Evolutionary conservation across 306 rosid species (phyloP).

Genomic region (Prunus campanulata): DNA sequence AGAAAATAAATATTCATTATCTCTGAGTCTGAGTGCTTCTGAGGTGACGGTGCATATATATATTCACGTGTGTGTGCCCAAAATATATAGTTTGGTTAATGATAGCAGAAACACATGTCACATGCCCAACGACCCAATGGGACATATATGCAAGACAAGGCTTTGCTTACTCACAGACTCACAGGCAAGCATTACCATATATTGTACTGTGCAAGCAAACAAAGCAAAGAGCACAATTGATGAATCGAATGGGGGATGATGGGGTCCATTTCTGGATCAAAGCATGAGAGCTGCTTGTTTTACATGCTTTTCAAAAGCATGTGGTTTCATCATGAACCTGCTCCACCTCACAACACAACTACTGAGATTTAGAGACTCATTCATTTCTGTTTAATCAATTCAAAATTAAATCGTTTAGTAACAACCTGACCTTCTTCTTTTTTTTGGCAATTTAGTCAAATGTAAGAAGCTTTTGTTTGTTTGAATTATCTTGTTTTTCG

Average conservation of each 20-base stretch:
- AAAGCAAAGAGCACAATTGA: constrained; percentile 5
- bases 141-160: background rate
- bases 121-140: background rate
- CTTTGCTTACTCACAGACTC: background rate
- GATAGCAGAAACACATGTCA: background rate
- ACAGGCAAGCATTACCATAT: background rate
- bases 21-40: background rate
- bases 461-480: too few species aligned
- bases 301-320: background rate
- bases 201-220: background rate
- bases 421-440: background rate
- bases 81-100: background rate
- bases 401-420: background rate
- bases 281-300: constrained; percentile 6
- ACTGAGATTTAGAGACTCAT: background rate
- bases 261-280: background rate
- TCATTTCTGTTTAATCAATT: background rate
- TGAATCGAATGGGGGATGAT: background rate
- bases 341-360: background rate
- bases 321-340: constrained; percentile 6
- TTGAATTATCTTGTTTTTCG: too few species aligned
- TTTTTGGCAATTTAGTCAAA: background rate
- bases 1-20: background rate
- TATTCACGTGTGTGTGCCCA: background rate
- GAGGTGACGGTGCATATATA: background rate